These are phyloP conservation scores for Neurospora crassa DNA, from an alignment of 2,329 filamentous ascomycete genomes.

Conservation along the genomic window DNA sequence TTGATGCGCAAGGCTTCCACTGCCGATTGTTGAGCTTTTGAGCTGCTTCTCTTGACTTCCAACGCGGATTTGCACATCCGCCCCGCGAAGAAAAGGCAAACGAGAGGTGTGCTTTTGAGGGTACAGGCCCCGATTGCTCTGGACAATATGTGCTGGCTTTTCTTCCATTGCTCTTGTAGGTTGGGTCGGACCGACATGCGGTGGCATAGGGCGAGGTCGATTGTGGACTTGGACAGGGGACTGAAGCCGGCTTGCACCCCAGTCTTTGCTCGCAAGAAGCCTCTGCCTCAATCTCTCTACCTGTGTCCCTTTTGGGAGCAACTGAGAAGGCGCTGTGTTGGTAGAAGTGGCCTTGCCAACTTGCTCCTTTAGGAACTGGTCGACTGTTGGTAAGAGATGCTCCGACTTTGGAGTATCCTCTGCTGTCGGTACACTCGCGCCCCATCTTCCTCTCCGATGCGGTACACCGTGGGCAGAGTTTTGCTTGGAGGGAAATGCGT, in stretches of 20 bases:
- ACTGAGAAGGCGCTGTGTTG: background rate
- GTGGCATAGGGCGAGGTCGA: background rate
- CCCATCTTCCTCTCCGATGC: background rate
- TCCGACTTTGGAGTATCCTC: background rate
- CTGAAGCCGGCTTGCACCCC: constrained; percentile 7
- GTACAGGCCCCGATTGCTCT: constrained; percentile 1
- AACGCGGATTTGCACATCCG: constrained; percentile 24
- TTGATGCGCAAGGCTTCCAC: background rate
- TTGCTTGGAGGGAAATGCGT: background rate
- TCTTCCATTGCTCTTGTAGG: constrained; percentile 1
- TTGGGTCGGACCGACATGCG: background rate
- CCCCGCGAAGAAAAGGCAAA: background rate
- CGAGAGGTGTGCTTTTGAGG: constrained; percentile 1
- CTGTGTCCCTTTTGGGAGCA: constrained; percentile 1
- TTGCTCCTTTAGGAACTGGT: background rate
- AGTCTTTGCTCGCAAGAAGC: constrained; percentile 12
- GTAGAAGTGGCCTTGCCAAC: background rate
- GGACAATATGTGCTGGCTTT: constrained; percentile 5
- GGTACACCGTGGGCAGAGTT: background rate
- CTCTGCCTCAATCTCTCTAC: constrained; percentile 13
- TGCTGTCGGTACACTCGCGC: background rate
- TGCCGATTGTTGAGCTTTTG: constrained; percentile 11
- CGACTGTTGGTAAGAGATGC: background rate
- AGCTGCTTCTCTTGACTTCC: constrained; percentile 25
- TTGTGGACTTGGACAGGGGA: constrained; percentile 10